Evolutionary conservation across 2,329 filamentous ascomycete genomes (phyloP), one percentile per base, ranked within the genome.

Genomic region (Cladosporium phlei): DNA sequence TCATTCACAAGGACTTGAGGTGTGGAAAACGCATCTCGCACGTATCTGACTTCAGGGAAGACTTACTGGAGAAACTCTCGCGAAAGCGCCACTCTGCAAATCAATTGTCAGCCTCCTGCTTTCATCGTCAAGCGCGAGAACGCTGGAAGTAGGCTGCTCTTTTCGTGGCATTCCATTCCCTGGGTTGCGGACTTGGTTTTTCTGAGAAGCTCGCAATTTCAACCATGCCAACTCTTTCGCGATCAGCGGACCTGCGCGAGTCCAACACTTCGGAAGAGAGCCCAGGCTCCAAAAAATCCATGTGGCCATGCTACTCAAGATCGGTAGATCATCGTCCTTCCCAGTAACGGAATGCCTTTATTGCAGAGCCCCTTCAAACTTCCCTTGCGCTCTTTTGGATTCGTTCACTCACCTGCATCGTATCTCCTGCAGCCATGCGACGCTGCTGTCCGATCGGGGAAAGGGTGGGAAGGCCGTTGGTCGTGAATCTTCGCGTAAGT

Each of bases 401-500:
- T 10, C 6, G 8, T 12, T 8, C 29, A 64, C 62, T 64, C 55
- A 65, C 62, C 53, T 59, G 54, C 37, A 42, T 52, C 34, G 47
- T 50, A 34, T 64, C 71, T 62, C 80, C 78, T 37, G 75, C 70
- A 43, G 74, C 66, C 61, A 76, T 75, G 49, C 70, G 66, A 44
- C 75, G 65, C 59, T 77, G 72, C 63, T 79, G 76, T 37, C 75
- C 78, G 61, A 75, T 74, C 49, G 77, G 71, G 42, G 72, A 75
- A 63, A 90, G 69, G 74, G 77, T 89, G 78, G 69, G 88, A 77
- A 70, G 87, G 83, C 71, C 95, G 60, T 74, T 94, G 48, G 90
- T 93, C 54, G 91, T 97, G 71, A 97, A 97, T 64, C 91, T 85
- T 62, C 91, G 84, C 69, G 90, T 88, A 65, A 97, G 76, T 59